Conservation (phyloP, 2,329 filamentous ascomycete genomes). For the Scortechinia acanthostroma region DNA sequence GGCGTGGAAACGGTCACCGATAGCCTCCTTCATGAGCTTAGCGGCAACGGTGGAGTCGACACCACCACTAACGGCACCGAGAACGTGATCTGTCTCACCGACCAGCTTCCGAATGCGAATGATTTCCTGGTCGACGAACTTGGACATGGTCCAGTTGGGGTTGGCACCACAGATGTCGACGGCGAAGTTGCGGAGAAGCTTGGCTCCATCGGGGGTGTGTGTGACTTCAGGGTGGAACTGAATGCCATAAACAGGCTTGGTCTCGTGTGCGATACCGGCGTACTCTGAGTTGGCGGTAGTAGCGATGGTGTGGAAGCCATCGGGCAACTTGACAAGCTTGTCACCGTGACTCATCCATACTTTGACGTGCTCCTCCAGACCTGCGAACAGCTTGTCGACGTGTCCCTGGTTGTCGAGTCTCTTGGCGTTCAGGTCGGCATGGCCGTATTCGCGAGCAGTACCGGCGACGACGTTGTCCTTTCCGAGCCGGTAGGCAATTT, state of each 20-base stretch:
- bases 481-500: slow-evolving; percentile 66
- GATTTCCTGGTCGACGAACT: slow-evolving; percentile 78
- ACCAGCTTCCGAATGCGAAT: slow-evolving; percentile 73
- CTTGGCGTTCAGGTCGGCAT: slow-evolving; percentile 58
- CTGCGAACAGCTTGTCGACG: slow-evolving; percentile 73
- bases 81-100: slow-evolving; percentile 73
- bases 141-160: slow-evolving; percentile 77
- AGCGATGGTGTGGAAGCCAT: slow-evolving; percentile 66
- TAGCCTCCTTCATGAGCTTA: slow-evolving; percentile 78
- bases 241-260: slow-evolving; percentile 68
- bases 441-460: slow-evolving; percentile 64
- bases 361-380: slow-evolving; percentile 62
- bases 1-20: slow-evolving; percentile 77
- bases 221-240: slow-evolving; percentile 88
- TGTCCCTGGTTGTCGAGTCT: slow-evolving; percentile 49
- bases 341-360: slow-evolving; percentile 86
- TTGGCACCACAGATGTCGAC: slow-evolving; percentile 73
- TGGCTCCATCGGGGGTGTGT: slow-evolving; percentile 62
- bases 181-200: slow-evolving; percentile 76
- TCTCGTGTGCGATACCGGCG: slow-evolving; percentile 70
- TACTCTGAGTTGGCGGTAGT: slow-evolving; percentile 71
- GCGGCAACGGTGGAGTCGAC: slow-evolving; percentile 86
- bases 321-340: slow-evolving; percentile 71
- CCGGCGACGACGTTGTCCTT: slow-evolving; percentile 63
- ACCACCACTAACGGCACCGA: slow-evolving; percentile 63